Base-by-base conservation (phyloP, 345 rosid species). In the Arabidopsis suecica region DNA sequence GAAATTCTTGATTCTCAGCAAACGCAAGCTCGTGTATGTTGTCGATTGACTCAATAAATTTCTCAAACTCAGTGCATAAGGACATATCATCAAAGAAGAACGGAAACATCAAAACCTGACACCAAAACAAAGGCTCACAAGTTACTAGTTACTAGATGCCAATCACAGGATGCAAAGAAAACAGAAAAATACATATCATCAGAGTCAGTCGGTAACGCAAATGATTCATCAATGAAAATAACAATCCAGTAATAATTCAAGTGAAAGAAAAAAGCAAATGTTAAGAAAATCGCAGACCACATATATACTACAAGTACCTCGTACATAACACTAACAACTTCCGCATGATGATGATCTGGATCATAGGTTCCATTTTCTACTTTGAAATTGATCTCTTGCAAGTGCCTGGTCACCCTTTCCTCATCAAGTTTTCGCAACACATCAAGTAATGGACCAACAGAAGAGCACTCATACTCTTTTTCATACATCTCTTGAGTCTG, bases 81-180 rank as follows among this genome's bases (percentile, higher is more conserved):
- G 88, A 86, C 78, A 82, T 85, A 71, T 92, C 96, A 80, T 92
- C 92, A 69, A 95, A 82, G 79, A 92, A 84, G 75, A 82, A 55
- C 25, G 99, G 99, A 86, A 84, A 89, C 99, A 92, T 95, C 88
- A 95, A 86, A 78, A 95, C 96, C 99, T 95, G 88, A 50, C 38
- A 71, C 30, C 57, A 67, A 44, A 76, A 75, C 7, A 56, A 56
- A 65, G 58, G 47, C 60, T 54, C n/a, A 64, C 22, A 53, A 54
- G 69, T 62, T 32, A 47, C 30, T 37, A 54, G 62, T 62, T 32
- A 47, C 30, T 37, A 25, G 69, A 44, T 30, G 56, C 32, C 47
- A 72, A 53, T 30, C 66, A 32, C 54, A 47, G 7, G 66, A 55
- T 55, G 44, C 25, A 25, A 70, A 57, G 22, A 37, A 60, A 71